Base-by-base conservation (phyloP, 805 yeast genomes). In the Candida cerambycidarum region DNA sequence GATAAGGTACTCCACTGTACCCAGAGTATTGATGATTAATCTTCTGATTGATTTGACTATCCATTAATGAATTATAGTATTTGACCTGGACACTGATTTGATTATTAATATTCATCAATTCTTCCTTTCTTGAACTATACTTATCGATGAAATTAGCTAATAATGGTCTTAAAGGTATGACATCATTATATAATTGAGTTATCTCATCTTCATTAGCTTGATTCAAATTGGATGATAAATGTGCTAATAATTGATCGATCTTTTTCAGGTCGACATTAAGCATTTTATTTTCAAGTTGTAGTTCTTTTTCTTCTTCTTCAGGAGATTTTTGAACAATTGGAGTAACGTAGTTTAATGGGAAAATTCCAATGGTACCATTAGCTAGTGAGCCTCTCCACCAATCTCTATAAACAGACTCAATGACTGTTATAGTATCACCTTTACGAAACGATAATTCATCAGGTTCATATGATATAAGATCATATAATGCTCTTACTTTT, bases 361-460 rank as follows among this genome's bases (percentile, higher is more conserved):
- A 89, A 11, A 93, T 83, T 14, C 99, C 99, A 39, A 81, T 73
- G 42, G 75, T 76, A 1, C 97, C 97, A 42, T 78, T 74, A 3
- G 74, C 60, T 39, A 92, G 65, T 5, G 92, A 79, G 12, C 99
- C 99, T 51, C 88, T 76, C 84, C 97, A 87, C 99, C 99, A 92
- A 57, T 92, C 98, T 48, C 87, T 75, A 60, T 89, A 90, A 5
- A 86, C 95, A 12, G 84, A 75, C 54, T 90, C 98, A 27, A 90
- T 71, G 1, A 93, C 96, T 1, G 84, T 83, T 38, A 92, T 90
- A 11, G 88, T 71, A 58, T 92, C 98, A 31, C 96, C 97, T 55
- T 82, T 82, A 38, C 81, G 72, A 65, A 93, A 92, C 1, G 95
- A 82, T 33, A 92, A 73, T 51, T 93, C 97, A 47, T 90, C 97